Evolutionary conservation across 2,329 filamentous ascomycete species (phyloP), one percentile per base, ranked within the genome.

Genomic region (Fusarium coffeatum): DNA sequence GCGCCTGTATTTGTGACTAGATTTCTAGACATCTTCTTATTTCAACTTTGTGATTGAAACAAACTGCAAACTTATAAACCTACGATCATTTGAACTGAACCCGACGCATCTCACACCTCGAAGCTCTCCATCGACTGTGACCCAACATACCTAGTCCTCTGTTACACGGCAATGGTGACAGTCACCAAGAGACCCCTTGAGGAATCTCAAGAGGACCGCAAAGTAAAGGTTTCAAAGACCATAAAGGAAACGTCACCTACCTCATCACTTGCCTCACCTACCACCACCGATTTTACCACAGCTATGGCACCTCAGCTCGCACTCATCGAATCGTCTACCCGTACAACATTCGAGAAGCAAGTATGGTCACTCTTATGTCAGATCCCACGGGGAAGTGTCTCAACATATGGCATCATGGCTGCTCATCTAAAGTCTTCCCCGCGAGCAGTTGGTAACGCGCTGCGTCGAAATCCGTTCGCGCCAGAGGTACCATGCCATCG

Each of bases 401-500:
- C 92, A 1, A 95, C 93, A 0, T 97, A 97, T 80, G 90, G 87
- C 5, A 84, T 90, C 3, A 83, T 97, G 55, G 89, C 93, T 0
- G 84, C 84, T 11, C 86, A 91, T 61, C 85, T 95, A 18, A 79
- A 83, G 13, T 93, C 92, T 23, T 93, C 91, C 6, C 91, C 93
- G 3, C 85, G 93, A 43, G 93, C 93, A 1, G 88, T 96, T 8
- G 93, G 93, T 18, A 93, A 92, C 63, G 92, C 92, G 3, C 83
- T 97, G 76, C 87, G 91, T 20, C 83, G 86, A 12, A 97, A 97
- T 77, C 93, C 93, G 0, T 97, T 95, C 74, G 93, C 93, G 16
- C 93, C 93, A 0, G 86, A 88, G 34, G 91, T 95, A 7, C 93
- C 93, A 2, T 97, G 93, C 66, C 93, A 97, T 79, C 87, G 93